Base-by-base conservation (phyloP, 257 asterid genomes). In the Lavandula angustifolia region DNA sequence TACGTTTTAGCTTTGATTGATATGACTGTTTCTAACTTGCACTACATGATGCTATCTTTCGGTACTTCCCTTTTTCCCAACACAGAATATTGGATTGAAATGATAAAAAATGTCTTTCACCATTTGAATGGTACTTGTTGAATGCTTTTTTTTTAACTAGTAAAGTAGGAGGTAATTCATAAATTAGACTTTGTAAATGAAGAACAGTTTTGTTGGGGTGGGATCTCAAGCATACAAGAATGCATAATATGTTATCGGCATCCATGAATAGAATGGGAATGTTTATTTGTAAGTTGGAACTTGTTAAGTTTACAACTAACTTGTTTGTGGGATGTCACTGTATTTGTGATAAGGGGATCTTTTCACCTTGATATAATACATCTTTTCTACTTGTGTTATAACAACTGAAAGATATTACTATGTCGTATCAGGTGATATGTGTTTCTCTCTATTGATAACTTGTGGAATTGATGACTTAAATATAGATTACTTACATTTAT, bases 1-100 rank as follows among this genome's bases (percentile, higher is more conserved):
- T 92, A 7, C 22, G 0, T 47, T 56, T 37, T 22, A 6, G 9
- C 51, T 58, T 14, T 14, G 60, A 14, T 35, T 9, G n/a, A 1
- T 38, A 50, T 22, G 17, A 3, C 54, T n/a, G 12, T 9, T 9
- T 9, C 40, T 11, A 4, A 38, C 31, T 13, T 9, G 17, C 50
- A 46, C 44, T 31, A 46, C 13, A 16, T 3, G 17, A n/a, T 50
- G 57, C 34, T 22, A 35, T 54, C 3, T 10, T 44, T 37, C 29
- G 2, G 1, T 32, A 48, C 9, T 47, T 34, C 4, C 1, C 3
- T 3, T 7, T 6, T 9, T 7, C 6, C 3, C 37, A 33, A 33
- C 3, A 33, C 37, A 33, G 4, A 11, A 11, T 7, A 1, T 40
- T 40, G 3, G 12, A 40, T 3, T 9, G 44, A 6, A 8, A 12